Evolutionary conservation across 441 rosid genomes (phyloP).

Genomic region (Hypseocharis bilobata): DNA sequence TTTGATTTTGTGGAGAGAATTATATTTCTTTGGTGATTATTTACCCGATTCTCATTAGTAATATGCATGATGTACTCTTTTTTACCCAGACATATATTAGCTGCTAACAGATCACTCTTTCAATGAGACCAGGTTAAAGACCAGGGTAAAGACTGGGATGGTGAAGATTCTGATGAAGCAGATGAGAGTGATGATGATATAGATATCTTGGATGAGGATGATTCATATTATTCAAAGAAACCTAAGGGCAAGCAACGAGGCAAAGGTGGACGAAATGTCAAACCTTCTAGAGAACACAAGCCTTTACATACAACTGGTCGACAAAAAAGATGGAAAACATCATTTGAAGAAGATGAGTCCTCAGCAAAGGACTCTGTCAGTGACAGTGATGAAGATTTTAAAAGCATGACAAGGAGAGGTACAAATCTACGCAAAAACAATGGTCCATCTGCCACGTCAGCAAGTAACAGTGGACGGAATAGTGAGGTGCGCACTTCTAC

Average conservation of each 20-base stretch:
- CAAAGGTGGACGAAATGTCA: conserved; percentile 48
- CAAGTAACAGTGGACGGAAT: conserved; percentile 38
- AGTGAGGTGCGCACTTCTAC: conserved; percentile 81
- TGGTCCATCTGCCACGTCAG: conserved; percentile 38
- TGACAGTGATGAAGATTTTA: conserved; percentile 55
- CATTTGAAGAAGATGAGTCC: conserved; percentile 59
- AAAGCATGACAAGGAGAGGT: conserved; percentile 54
- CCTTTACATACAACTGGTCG: conserved; percentile 37
- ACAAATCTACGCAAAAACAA: conserved; percentile 52
- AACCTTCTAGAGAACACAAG: conserved; percentile 44
- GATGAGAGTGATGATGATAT: conserved; percentile 54
- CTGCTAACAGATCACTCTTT: conserved; percentile 19
- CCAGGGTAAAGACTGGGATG: conserved; percentile 75
- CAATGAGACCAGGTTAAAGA: conserved; percentile 42
- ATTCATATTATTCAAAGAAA: conserved; percentile 55
- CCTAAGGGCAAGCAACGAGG: conserved; percentile 49
- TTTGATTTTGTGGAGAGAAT: neutral
- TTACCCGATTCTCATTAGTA: neutral
- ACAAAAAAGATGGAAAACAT: conserved; percentile 53
- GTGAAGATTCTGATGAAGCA: conserved; percentile 65
- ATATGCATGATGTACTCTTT: conserved; percentile 7
- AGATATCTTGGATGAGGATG: conserved; percentile 64
- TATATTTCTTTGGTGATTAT: conserved; percentile 5
- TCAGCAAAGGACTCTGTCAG: conserved; percentile 69
- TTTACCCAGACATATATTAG: neutral